Base-by-base conservation (phyloP, 441 rosid genomes). In the Pelargonium fulgidum region DNA sequence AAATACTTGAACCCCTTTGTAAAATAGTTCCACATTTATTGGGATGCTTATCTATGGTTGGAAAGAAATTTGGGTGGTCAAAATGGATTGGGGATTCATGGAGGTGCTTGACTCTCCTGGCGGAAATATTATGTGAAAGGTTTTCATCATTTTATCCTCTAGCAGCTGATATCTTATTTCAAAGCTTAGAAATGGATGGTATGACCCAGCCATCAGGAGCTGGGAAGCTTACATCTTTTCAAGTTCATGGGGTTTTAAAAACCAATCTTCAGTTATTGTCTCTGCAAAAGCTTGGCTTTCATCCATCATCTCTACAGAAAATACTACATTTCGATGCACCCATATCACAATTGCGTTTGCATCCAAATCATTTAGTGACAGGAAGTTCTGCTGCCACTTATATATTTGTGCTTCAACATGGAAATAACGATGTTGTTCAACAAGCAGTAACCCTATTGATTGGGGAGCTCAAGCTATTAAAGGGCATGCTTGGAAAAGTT, bases 91-190 rank as follows among this genome's bases (percentile, higher is more conserved):
- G 79, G 70, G 93, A 92, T 82, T 84, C 84, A 13, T 94, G 96
- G 98, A 90, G 87, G 76, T 94, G 97, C 77, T 84, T 90, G 90
- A 94, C 98, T 66, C 93, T 92, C 29, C 81, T 92, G 88, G 99
- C 98, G 62, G 99, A 94, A 82, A 94, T 94, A 85, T 72, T 94
- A 78, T 64, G 92, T 20, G 94, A 94, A 79, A 87, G 83, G 70
- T 92, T 90, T 81, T 86, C 92, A 45, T 70, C 81, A 16, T 87
- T 87, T 78, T 92, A 87, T 78, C 83, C 85, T 0, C 88, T 81
- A 78, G 89, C 90, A 69, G 75, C 89, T 72, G 92, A 89, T 74
- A 82, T 87, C 72, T 85, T 92, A 73, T 89, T 89, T 76, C 89
- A 89, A 83, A 90, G 97, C 81, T 76, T 92, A 80, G 86, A 82